Evolutionary conservation across 2,329 filamentous ascomycete species (phyloP).

Genomic region (Colletotrichum melonis): DNA sequence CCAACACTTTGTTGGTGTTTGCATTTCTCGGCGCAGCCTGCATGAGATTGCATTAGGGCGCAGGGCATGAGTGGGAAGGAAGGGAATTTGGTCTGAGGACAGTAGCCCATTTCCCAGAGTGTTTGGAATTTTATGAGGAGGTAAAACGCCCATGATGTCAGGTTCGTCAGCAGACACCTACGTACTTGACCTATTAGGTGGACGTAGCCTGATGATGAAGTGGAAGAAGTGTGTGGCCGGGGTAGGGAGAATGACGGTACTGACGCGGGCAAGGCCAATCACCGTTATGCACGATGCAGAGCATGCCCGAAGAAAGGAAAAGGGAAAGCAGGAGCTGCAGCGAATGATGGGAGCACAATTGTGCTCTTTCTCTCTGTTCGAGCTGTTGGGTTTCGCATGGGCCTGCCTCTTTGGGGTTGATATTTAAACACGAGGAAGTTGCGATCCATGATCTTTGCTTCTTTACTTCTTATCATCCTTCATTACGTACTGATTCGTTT

Average conservation of each 20-base stretch:
- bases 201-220: not conserved
- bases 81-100: too few species aligned
- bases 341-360: not conserved
- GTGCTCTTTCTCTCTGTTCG: not conserved
- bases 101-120: too few species aligned
- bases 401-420: not conserved
- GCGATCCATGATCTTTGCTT: too few species aligned
- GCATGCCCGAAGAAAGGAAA: not conserved
- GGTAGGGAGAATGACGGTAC: too few species aligned
- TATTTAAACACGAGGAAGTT: not conserved
- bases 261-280: not conserved
- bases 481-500: not conserved
- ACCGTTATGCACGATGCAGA: not conserved
- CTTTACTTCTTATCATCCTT: not conserved
- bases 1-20: too few species aligned
- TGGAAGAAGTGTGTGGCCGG: not conserved
- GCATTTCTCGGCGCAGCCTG: too few species aligned
- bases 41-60: too few species aligned
- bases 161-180: not conserved
- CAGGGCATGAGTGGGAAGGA: too few species aligned
- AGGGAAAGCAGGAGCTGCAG: not conserved
- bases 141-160: not conserved
- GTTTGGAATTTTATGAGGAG: not conserved
- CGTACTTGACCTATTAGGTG: not conserved
- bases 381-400: not conserved